A percentile compares a stretch with the other conserved stretches of the same genome.
Evolutionary conservation across 495 filamentous ascomycete genomes (phyloP).

Genomic region (Penicillium malachiteum): DNA sequence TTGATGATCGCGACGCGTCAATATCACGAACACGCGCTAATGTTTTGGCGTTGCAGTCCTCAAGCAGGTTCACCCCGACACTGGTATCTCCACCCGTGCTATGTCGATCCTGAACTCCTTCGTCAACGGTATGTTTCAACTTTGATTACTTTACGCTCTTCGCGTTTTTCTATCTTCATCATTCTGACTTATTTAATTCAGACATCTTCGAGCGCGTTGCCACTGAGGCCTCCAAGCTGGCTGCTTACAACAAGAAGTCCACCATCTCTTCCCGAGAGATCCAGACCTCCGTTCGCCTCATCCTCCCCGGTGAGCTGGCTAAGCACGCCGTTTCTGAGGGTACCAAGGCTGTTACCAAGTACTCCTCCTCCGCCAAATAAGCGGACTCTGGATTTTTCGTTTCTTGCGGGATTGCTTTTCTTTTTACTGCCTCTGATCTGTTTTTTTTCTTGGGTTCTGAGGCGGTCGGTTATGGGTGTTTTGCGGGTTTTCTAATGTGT

Average conservation of each 20-base stretch:
- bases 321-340: constrained; percentile 99
- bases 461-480: constrained; percentile 65
- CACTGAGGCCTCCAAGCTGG: constrained; percentile 97
- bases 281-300: constrained; percentile 97
- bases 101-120: constrained; percentile 99
- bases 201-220: constrained; percentile 99
- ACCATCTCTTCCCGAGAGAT: constrained; percentile 99
- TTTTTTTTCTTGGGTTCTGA: constrained; percentile 53
- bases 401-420: constrained; percentile 46
- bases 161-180: constrained; percentile 1
- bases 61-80: constrained; percentile 99
- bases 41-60: constrained; percentile 65
- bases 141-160: constrained; percentile 3
- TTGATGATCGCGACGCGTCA: constrained; percentile 4
- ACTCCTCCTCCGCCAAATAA: constrained; percentile 99
- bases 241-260: constrained; percentile 99
- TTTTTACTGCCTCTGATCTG: constrained; percentile 55
- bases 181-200: constrained; percentile 35
- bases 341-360: constrained; percentile 99
- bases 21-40: constrained; percentile 31
- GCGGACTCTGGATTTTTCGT: constrained; percentile 41
- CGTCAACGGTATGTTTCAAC: constrained; percentile 80
- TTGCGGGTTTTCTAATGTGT: constrained; percentile 79
- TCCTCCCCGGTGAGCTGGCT: constrained; percentile 96
- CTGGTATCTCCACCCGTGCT: constrained; percentile 99